Evolutionary conservation across 495 filamentous ascomycete genomes (phyloP).

Genomic region (Lichina pygmaea): DNA sequence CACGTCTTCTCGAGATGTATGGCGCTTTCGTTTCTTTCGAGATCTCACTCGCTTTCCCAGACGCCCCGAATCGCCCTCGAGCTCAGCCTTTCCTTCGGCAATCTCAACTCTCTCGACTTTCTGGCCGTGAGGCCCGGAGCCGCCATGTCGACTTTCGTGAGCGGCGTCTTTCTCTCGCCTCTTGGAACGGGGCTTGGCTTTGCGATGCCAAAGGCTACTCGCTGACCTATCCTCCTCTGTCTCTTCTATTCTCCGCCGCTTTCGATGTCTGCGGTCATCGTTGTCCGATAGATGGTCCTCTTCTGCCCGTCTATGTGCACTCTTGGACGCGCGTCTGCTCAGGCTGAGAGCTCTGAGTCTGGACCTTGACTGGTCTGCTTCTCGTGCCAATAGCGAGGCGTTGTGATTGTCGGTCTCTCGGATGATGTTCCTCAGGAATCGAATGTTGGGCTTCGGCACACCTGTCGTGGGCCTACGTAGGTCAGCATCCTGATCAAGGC

Average conservation of each 20-base stretch:
- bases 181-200: not conserved
- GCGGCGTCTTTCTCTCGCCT: too few relatives aligned
- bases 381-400: conserved; percentile 57
- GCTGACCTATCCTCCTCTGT: conserved; percentile 1
- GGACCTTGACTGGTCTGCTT: conserved; percentile 35
- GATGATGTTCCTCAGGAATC: conserved; percentile 72
- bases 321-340: conserved; percentile 14
- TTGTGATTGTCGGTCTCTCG: conserved; percentile 77
- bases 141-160: too few relatives aligned
- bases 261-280: conserved; percentile 4
- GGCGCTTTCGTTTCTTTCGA: conserved; percentile 1
- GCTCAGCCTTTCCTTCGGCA: too few relatives aligned
- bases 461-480: conserved; percentile 21
- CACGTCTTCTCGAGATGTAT: not conserved
- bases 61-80: too few relatives aligned
- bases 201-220: not conserved
- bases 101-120: too few relatives aligned
- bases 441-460: conserved; percentile 73
- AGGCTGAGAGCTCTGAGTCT: conserved; percentile 23
- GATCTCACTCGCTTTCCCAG: not conserved
- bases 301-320: not conserved
- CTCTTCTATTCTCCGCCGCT: conserved; percentile 8
- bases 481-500: too few relatives aligned
- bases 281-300: conserved; percentile 1
- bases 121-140: too few relatives aligned